A percentile compares a stretch with the other conserved stretches of the same genome.
These are phyloP conservation scores for Dimargaris xerosporica DNA, from an alignment of 192 early-diverging fungal genomes.

Conservation along the genomic window DNA sequence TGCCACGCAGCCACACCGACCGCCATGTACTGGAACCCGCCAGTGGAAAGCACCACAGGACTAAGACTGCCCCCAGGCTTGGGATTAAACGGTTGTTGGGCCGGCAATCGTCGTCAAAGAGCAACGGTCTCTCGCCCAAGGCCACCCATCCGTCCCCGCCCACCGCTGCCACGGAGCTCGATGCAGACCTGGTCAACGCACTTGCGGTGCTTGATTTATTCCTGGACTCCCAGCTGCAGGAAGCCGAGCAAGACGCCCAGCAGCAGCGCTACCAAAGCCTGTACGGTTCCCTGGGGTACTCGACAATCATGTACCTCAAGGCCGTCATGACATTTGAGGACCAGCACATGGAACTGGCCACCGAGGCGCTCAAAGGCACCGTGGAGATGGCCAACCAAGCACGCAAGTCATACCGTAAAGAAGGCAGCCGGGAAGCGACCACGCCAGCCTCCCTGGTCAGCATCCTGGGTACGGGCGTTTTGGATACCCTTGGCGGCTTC, in stretches of 20 bases:
- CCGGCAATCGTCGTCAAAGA: too few species aligned
- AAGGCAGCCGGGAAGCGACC: neutral
- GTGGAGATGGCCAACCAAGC: neutral
- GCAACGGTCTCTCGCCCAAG: too few species aligned
- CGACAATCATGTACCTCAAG: slow-evolving; percentile 49
- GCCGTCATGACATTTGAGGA: slow-evolving; percentile 65
- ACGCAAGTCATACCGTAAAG: neutral
- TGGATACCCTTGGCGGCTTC: slow-evolving; percentile 4
- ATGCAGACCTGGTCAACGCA: too few species aligned
- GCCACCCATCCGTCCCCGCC: too few species aligned
- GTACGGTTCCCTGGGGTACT: slow-evolving; percentile 58
- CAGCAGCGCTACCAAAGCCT: slow-evolving; percentile 34
- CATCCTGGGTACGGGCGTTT: neutral
- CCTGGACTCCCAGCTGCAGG: slow-evolving; percentile 55
- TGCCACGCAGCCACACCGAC: too few species aligned
- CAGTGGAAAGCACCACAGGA: too few species aligned
- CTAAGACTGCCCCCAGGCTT: too few species aligned
- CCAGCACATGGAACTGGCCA: slow-evolving; percentile 21
- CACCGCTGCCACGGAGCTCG: too few species aligned
- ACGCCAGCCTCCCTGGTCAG: slow-evolving; percentile 2
- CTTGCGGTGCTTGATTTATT: slow-evolving; percentile 66
- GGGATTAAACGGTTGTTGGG: too few species aligned
- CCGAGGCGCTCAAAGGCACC: neutral
- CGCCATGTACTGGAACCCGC: too few species aligned
- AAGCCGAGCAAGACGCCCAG: slow-evolving; percentile 42